Evolutionary conservation across 768 basidiomycete genomes (phyloP), one percentile per base, ranked within the genome.

Genomic region (Cyclocybe cylindracea): DNA sequence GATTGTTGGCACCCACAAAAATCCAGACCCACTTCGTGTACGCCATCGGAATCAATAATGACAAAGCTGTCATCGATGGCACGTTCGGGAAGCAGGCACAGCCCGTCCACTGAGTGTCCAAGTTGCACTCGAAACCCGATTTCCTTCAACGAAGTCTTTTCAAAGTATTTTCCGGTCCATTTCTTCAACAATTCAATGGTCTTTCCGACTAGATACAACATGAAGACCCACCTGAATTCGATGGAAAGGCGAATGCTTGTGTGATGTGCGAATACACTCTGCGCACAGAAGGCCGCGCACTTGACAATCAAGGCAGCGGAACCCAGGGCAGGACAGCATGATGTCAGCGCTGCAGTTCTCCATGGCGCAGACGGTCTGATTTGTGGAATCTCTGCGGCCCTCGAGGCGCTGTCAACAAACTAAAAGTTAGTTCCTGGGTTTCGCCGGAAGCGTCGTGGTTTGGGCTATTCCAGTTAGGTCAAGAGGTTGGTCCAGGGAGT

Each of bases 21-120:
- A 49, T 70, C 63, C 0, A 74, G 45, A 3, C 39, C 53, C 3
- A 75, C 64, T 10, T 53, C 14, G 42, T 73, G 72, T 10, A 76
- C 64, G 0, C 68, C 70, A 48, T 61, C 51, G 1, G 44, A 51
- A 48, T 70, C 57, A 41, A 76, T 56, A 8, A 76, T 51, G 5
- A 65, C 55, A 47, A 73, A 74, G 10, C 63, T 54, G 36, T 67
- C 54, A 33, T 50, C 40, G 11, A 32, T 18, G 1, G 56, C 57
- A 2, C 19, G 24, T 10, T 38, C 10, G 5, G 55, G 58, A 47
- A 50, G 42, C 10, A 38, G 18, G 43, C 69, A 73, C 2, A 6
- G 1, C 10, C 53, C 43, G 0, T 55, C 51, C 7, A 39, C 18
- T 7, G 46, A 14, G 34, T 71, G 71, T 0, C 67, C 67, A 1